Evolutionary conservation across 2,329 filamentous ascomycete species (phyloP).

Genomic region (Pyrenochaeta sp.): DNA sequence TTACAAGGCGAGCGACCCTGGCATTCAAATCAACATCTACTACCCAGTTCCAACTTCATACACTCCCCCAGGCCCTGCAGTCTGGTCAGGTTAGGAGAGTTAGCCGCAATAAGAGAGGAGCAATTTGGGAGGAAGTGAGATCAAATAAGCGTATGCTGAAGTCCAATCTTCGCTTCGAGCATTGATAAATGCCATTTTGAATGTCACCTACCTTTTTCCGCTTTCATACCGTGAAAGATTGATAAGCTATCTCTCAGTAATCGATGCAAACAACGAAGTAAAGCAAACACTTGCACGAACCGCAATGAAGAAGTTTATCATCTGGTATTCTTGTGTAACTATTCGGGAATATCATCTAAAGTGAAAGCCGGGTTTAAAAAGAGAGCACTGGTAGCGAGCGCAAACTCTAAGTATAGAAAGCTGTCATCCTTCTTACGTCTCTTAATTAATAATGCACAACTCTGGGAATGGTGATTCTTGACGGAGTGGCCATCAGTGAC

Average conservation of each 20-base stretch:
- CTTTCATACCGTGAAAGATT: too few species aligned
- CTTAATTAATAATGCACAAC: background rate
- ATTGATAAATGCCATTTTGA: background rate
- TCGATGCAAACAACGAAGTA: too few species aligned
- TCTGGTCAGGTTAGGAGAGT: slow-evolving; percentile 35
- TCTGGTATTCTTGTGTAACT: background rate
- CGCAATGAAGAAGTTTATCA: background rate
- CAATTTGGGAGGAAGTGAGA: too few species aligned
- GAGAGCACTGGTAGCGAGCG: too few species aligned
- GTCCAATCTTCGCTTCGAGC: background rate
- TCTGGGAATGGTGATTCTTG: background rate
- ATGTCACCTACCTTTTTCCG: background rate
- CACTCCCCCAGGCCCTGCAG: slow-evolving; percentile 40
- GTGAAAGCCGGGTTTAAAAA: too few species aligned
- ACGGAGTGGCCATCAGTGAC: background rate
- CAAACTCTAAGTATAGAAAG: too few species aligned
- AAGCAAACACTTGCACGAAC: too few species aligned
- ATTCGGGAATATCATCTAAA: background rate
- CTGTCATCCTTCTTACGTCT: background rate
- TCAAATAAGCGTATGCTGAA: background rate
- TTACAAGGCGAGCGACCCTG: slow-evolving; percentile 45
- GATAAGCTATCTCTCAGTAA: background rate
- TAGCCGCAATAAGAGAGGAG: background rate
- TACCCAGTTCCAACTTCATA: slow-evolving; percentile 21
- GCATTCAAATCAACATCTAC: slow-evolving; percentile 46